These are phyloP conservation scores for Royoungia palumana DNA, from an alignment of 768 basidiomycete genomes.

Conservation along the genomic window DNA sequence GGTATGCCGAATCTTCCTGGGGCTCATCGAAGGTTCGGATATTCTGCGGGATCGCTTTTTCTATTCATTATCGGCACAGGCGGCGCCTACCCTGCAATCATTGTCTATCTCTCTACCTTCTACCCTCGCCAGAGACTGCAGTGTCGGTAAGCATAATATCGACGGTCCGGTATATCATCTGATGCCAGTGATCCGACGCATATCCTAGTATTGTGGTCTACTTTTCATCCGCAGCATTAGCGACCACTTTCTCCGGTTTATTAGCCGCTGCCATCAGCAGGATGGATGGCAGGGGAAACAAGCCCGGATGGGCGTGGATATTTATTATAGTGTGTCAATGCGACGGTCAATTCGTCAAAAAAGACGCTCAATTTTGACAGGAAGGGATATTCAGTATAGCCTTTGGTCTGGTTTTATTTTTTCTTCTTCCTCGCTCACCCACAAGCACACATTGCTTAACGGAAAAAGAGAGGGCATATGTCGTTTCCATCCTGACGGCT, in stretches of 20 bases:
- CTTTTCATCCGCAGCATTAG: slow-evolving; percentile 45
- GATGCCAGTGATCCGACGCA: no score
- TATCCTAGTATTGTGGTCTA: slow-evolving; percentile 35
- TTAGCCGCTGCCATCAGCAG: slow-evolving; percentile 56
- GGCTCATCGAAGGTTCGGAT: slow-evolving; percentile 53
- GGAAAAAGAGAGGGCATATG: slow-evolving; percentile 45
- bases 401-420: no score
- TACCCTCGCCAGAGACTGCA: slow-evolving; percentile 32
- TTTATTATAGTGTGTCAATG: slow-evolving; percentile 44
- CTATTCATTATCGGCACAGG: slow-evolving; percentile 30
- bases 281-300: slow-evolving; percentile 49
- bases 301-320: slow-evolving; percentile 61
- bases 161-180: not conserved
- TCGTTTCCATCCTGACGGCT: slow-evolving; percentile 27
- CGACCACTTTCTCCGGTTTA: slow-evolving; percentile 62
- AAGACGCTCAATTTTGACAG: slow-evolving; percentile 9
- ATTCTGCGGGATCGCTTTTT: not conserved
- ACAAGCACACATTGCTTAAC: slow-evolving; percentile 48
- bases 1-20: slow-evolving; percentile 46
- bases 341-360: not conserved
- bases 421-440: slow-evolving; percentile 46
- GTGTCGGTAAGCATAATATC: slow-evolving; percentile 8
- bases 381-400: slow-evolving; percentile 71
- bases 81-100: slow-evolving; percentile 55
- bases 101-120: no score